Evolutionary conservation across 139 green algal genomes (phyloP).

Genomic region (Penium margaritaceum): DNA sequence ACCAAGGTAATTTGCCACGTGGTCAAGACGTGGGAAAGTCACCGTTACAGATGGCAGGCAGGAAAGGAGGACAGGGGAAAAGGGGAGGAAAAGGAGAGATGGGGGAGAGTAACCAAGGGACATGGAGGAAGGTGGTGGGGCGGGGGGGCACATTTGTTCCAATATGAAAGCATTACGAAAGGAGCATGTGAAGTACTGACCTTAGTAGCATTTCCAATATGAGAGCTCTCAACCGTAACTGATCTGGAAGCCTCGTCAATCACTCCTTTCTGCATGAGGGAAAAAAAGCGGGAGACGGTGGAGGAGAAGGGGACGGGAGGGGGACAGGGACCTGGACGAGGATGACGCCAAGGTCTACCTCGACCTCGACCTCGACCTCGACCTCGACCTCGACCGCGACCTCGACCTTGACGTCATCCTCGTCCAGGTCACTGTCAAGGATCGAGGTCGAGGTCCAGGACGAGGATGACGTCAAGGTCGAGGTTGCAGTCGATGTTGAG

Average conservation of each 20-base stretch:
- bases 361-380: background rate
- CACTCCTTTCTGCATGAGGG: background rate
- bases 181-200: background rate
- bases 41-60: too few relatives aligned
- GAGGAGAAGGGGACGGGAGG: background rate
- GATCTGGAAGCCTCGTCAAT: background rate
- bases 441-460: too few relatives aligned
- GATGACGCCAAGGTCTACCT: background rate
- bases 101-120: background rate
- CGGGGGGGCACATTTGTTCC: background rate
- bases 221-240: background rate
- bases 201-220: conserved; percentile 23
- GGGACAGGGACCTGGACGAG: background rate
- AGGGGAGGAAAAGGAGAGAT: background rate
- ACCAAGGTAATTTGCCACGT: too few relatives aligned
- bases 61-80: background rate
- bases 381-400: background rate
- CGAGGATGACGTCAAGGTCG: too few relatives aligned
- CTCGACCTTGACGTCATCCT: background rate
- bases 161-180: background rate
- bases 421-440: too few relatives aligned
- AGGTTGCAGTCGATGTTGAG: too few relatives aligned
- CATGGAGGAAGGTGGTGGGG: background rate
- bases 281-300: background rate
- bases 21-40: too few relatives aligned